Evolutionary conservation across 768 basidiomycete genomes (phyloP).

Genomic region (Cytidiella melzeri): DNA sequence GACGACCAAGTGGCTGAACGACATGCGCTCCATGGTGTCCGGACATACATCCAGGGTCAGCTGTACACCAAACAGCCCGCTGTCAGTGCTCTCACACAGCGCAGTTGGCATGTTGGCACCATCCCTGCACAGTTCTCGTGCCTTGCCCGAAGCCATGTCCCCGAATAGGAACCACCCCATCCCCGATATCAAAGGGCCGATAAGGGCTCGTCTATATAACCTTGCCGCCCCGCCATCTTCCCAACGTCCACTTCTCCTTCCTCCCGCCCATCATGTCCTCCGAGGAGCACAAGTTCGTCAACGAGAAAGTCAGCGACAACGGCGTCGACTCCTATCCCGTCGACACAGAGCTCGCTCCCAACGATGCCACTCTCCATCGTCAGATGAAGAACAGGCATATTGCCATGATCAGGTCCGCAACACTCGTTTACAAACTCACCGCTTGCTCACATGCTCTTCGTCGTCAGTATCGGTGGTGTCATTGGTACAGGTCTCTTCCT

Average conservation of each 20-base stretch:
- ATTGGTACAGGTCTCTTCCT: conserved; percentile 38
- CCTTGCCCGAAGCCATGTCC: too few relatives aligned
- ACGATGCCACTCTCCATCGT: conserved; percentile 7
- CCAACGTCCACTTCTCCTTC: not conserved
- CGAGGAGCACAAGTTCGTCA: not conserved
- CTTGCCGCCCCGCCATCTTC: too few relatives aligned
- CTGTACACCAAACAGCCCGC: too few relatives aligned
- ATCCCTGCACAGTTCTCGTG: too few relatives aligned
- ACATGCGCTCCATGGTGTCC: too few relatives aligned
- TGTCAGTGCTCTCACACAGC: too few relatives aligned
- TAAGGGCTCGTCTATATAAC: too few relatives aligned
- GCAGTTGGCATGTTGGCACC: too few relatives aligned
- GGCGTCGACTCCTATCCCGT: conserved; percentile 1
- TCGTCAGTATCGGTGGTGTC: conserved; percentile 34
- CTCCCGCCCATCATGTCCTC: not conserved
- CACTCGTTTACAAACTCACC: not conserved
- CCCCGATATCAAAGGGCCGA: too few relatives aligned
- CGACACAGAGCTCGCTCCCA: conserved; percentile 9
- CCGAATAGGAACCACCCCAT: too few relatives aligned
- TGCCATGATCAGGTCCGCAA: conserved; percentile 75
- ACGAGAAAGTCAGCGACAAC: conserved; percentile 5
- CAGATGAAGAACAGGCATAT: conserved; percentile 56
- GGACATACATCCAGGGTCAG: too few relatives aligned
- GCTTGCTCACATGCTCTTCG: conserved; percentile 1
- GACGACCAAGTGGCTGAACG: too few relatives aligned